Percentiles rank a stretch among this genome's conserved stretches.
phyloP scores from a whole-genome alignment of 108 stramenopile species.

The Cyclotella atomus region DNA sequence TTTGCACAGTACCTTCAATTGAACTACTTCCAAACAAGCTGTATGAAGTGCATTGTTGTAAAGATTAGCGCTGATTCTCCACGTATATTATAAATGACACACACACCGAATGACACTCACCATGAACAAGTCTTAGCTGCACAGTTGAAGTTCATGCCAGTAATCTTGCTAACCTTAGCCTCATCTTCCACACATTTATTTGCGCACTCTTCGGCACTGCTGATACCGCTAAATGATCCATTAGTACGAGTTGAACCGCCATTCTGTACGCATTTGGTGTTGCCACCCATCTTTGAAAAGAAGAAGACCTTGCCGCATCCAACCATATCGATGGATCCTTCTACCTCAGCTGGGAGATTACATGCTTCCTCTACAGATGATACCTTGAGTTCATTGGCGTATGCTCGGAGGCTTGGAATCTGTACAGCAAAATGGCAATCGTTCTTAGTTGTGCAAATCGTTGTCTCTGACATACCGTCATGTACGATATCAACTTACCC shows the following conservation, averaged over 20 bases:
- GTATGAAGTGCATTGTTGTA: background rate
- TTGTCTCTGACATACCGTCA: no score
- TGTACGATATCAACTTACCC: background rate
- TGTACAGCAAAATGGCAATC: background rate
- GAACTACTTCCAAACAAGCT: background rate
- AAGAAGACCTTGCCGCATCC: slow-evolving; percentile 6
- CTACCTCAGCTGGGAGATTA: slow-evolving; percentile 5
- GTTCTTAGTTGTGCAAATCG: no score
- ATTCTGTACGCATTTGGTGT: background rate
- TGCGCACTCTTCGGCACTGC: slow-evolving; percentile 2
- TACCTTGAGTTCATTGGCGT: background rate
- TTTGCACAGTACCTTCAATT: background rate
- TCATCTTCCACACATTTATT: slow-evolving; percentile 16
- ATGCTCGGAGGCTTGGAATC: slow-evolving; percentile 3
- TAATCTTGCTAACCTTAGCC: background rate
- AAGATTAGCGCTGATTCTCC: no score
- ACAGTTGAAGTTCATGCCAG: slow-evolving; percentile 7
- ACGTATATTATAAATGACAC: background rate
- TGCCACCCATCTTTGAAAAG: background rate
- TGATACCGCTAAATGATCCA: slow-evolving; percentile 8
- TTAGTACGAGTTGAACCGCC: background rate
- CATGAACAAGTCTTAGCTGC: background rate
- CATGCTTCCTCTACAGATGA: background rate
- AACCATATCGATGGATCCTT: slow-evolving; percentile 6
- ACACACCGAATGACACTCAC: background rate